These are phyloP conservation scores for Grosmannia penicillata DNA, from an alignment of 2,329 filamentous ascomycete genomes.

Conservation along the genomic window DNA sequence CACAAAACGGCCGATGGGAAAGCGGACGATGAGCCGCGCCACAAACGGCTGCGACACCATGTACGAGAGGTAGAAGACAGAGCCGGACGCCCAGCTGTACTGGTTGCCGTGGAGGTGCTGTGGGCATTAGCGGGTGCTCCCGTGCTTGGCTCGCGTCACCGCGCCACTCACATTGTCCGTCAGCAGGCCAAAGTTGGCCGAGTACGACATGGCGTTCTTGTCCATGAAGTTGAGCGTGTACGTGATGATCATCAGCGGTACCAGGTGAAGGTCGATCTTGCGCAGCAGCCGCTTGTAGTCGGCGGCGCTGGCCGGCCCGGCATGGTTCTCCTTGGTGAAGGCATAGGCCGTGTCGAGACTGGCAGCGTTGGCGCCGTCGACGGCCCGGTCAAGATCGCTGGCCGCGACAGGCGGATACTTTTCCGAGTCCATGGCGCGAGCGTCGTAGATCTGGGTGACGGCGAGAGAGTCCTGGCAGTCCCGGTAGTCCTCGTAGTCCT, in stretches of 20 bases:
- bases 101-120: constrained; percentile 5
- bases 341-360: constrained; percentile 1
- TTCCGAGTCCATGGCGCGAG: too few relatives aligned
- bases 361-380: not conserved
- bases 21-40: constrained; percentile 17
- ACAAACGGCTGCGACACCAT: constrained; percentile 3
- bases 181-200: constrained; percentile 2
- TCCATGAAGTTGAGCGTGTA: constrained; percentile 16
- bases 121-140: not conserved
- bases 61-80: constrained; percentile 5
- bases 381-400: not conserved
- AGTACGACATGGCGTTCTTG: constrained; percentile 11
- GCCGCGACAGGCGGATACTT: too few relatives aligned
- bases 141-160: not conserved
- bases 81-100: constrained; percentile 6
- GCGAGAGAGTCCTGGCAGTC: too few relatives aligned
- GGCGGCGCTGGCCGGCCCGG: constrained; percentile 1
- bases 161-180: constrained; percentile 5
- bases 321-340: constrained; percentile 1
- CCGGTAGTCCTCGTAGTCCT: too few relatives aligned
- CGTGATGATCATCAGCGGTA: constrained; percentile 11
- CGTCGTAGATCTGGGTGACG: too few relatives aligned
- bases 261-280: constrained; percentile 14
- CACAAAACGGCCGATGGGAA: constrained; percentile 20
- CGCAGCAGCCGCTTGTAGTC: constrained; percentile 10